Evolutionary conservation across 2,329 filamentous ascomycete species (phyloP), one percentile per base, ranked within the genome.

Genomic region (Arthroderma sp.): DNA sequence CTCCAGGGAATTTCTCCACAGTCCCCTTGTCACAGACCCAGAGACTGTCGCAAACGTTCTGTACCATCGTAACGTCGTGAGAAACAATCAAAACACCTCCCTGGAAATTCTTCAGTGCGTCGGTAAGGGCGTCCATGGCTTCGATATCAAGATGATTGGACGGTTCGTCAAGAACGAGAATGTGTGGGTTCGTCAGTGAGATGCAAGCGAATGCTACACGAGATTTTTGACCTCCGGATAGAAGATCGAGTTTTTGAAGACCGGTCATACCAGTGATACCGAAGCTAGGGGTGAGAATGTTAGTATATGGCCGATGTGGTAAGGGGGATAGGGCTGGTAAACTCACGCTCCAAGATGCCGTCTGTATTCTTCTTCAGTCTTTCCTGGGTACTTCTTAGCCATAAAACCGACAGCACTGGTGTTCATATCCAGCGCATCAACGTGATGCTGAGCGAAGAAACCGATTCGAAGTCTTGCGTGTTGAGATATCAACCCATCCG

Each of bases 81-180:
- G 88, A 95, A 58, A 98, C 93, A 90, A 98, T 97, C 66, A 98
- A 77, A 57, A 98, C 91, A 71, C 93, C 93, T 61, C 93, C 93
- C 74, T 95, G 81, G 76, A 97, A 98, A 62, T 85, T 82, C 64
- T 83, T 81, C 64, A 98, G 77, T 15, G 93, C 93, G 31, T 86
- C 83, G 3, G 88, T 85, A 55, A 98, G 78, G 9, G 93, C 91
- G 71, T 98, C 93, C 93, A 98, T 96, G 62, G 93, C 93, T 73
- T 98, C 93, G 65, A 98, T 97, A 82, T 98, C 93, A 66, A 98
- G 78, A 73, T 98, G 93, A 77, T 98, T 98, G 62, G 89, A 95
- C 70, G 93, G 93, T 74, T 98, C 93, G 80, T 98, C 93, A 54
- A 98, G 87, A 60, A 98, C 91, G 51, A 98, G 80, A 63, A 98